These are phyloP conservation scores for Musa itinerans DNA, from an alignment of 176 grass and related monocot species.

Conservation along the genomic window DNA sequence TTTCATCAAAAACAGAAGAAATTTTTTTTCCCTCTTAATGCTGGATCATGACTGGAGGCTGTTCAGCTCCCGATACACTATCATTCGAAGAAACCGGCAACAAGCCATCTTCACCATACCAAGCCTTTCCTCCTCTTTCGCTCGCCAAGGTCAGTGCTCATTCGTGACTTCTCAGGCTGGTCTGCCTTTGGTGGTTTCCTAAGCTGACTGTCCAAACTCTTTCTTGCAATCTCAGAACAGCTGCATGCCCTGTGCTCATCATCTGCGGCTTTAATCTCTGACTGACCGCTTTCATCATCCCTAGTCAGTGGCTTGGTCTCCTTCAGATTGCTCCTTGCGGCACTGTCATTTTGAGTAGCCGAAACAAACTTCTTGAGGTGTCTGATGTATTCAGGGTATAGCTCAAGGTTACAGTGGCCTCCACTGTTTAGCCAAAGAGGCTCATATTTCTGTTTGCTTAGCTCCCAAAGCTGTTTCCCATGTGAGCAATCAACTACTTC, in stretches of 20 bases:
- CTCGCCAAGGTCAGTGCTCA: slow-evolving; percentile 8
- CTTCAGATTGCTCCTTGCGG: neutral
- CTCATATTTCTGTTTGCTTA: slow-evolving; percentile 88
- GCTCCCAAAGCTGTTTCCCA: slow-evolving; percentile 91
- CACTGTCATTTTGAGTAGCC: slow-evolving; percentile 26
- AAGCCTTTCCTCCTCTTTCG: slow-evolving; percentile 12
- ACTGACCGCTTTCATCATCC: neutral
- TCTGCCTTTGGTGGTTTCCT: neutral
- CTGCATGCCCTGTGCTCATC: neutral
- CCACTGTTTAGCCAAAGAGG: slow-evolving; percentile 86
- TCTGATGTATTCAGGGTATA: slow-evolving; percentile 80
- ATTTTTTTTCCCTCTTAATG: neutral
- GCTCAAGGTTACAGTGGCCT: slow-evolving; percentile 93
- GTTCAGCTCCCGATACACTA: neutral
- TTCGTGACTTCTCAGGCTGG: slow-evolving; percentile 1
- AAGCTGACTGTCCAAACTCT: slow-evolving; percentile 9
- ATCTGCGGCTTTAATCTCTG: neutral
- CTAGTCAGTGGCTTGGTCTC: neutral
- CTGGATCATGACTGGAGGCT: neutral
- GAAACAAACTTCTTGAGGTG: slow-evolving; percentile 77
- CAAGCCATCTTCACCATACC: neutral
- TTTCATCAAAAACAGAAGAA: neutral
- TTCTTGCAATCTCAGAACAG: slow-evolving; percentile 10
- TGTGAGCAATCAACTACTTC: slow-evolving; percentile 94
- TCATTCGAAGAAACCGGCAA: neutral